These are phyloP conservation scores for Tetradesmus lagerheimii DNA, from an alignment of 139 green algal species.

Conservation along the genomic window DNA sequence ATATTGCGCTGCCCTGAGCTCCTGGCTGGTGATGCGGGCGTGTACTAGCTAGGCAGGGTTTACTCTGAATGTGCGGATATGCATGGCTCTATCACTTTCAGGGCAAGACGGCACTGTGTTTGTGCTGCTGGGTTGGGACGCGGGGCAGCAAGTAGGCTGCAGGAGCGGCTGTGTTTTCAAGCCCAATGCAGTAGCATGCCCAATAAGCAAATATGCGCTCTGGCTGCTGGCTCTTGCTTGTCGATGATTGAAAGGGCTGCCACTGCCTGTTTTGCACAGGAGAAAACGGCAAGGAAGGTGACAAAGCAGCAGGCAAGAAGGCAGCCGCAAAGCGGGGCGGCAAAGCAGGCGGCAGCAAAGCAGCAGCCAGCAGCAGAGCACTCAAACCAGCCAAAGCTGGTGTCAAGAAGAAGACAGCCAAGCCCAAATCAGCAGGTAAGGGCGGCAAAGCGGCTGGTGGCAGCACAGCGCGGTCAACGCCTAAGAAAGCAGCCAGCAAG, in stretches of 20 bases:
- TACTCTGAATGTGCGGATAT: too few species aligned
- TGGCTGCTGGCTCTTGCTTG: background rate
- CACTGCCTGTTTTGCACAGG: constrained; percentile 6
- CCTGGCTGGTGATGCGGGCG: too few species aligned
- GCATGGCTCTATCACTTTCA: too few species aligned
- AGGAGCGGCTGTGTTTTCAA: background rate
- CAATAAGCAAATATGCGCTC: background rate
- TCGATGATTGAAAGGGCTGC: too few species aligned
- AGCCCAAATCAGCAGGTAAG: background rate
- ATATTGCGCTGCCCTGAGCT: too few species aligned
- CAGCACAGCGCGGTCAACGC: background rate
- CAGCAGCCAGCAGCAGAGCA: background rate
- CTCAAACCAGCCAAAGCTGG: constrained; percentile 25
- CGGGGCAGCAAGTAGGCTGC: too few species aligned
- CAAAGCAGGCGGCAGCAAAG: background rate
- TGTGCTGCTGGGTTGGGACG: too few species aligned
- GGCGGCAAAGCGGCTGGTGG: background rate
- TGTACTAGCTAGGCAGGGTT: too few species aligned
- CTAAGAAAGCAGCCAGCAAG: background rate
- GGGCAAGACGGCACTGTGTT: too few species aligned
- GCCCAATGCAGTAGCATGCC: background rate
- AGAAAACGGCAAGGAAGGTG: background rate
- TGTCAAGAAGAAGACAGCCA: constrained; percentile 36
- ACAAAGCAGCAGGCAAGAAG: constrained; percentile 25
- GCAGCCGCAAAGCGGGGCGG: constrained; percentile 16